These are phyloP conservation scores for Cicer yamashitae DNA, from an alignment of 306 rosid genomes.

Conservation along the genomic window DNA sequence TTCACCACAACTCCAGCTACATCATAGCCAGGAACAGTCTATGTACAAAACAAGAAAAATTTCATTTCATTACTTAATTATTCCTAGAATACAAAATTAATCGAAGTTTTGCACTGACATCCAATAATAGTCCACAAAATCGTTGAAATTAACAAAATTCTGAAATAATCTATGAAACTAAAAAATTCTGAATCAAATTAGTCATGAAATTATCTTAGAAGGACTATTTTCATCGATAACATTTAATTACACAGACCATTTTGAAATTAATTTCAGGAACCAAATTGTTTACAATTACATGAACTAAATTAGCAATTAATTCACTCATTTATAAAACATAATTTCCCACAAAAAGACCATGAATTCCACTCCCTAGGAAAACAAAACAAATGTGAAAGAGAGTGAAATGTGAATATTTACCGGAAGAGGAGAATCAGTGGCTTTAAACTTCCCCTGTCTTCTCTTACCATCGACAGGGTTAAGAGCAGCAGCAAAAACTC, in stretches of 20 bases:
- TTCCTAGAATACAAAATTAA: not conserved
- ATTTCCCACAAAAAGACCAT: conserved; percentile 24
- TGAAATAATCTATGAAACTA: not conserved
- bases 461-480: conserved; percentile 92
- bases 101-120: not conserved
- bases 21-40: conserved; percentile 98
- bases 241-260: too few relatives aligned
- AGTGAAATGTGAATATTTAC: conserved; percentile 42
- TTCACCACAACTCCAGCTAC: conserved; percentile 91
- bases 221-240: too few relatives aligned
- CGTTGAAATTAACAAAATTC: not conserved
- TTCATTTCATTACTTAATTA: conserved; percentile 21
- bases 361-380: not conserved
- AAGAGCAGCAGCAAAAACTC: conserved; percentile 84
- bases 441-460: conserved; percentile 85
- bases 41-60: conserved; percentile 31
- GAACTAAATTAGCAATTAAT: too few relatives aligned
- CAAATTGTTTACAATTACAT: too few relatives aligned
- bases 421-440: conserved; percentile 94
- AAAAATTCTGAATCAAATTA: not conserved
- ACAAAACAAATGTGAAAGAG: not conserved
- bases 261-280: too few relatives aligned
- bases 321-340: not conserved
- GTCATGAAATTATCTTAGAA: too few relatives aligned
- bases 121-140: not conserved